These are phyloP conservation scores for Agastache rugosa DNA, from an alignment of 257 asterid genomes.

Conservation along the genomic window DNA sequence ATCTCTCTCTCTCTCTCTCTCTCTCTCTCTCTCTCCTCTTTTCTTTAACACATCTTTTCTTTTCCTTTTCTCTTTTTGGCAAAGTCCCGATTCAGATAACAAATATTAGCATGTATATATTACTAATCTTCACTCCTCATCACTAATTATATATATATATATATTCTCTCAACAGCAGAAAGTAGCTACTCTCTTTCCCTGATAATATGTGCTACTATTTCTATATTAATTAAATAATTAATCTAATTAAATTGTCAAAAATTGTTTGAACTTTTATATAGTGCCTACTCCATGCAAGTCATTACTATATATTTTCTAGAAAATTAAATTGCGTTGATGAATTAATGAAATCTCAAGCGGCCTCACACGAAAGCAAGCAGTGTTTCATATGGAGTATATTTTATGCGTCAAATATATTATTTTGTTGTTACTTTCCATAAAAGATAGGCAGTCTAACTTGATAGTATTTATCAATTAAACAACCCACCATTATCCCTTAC, in stretches of 20 bases:
- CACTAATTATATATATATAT: not conserved
- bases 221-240: too few relatives aligned
- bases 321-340: not conserved
- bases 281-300: not conserved
- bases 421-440: conserved; percentile 49
- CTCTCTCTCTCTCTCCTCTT: conserved; percentile 10
- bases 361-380: not conserved
- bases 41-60: conserved; percentile 48
- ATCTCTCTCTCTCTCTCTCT: conserved; percentile 12
- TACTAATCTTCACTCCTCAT: conserved; percentile 19
- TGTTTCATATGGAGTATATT: too few relatives aligned
- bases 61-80: conserved; percentile 58
- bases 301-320: not conserved
- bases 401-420: not conserved
- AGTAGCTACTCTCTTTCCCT: too few relatives aligned
- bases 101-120: not conserved
- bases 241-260: too few relatives aligned
- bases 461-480: conserved; percentile 43
- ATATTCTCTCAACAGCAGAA: too few relatives aligned
- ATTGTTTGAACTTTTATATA: too few relatives aligned
- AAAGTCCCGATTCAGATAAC: conserved; percentile 51
- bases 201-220: too few relatives aligned
- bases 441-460: conserved; percentile 71
- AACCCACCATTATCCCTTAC: conserved; percentile 58
- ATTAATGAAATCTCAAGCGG: not conserved